Percentiles rank a stretch among this genome's conserved stretches.
Evolutionary conservation across 768 basidiomycete species (phyloP).

Genomic region (Trametes gibbosa): DNA sequence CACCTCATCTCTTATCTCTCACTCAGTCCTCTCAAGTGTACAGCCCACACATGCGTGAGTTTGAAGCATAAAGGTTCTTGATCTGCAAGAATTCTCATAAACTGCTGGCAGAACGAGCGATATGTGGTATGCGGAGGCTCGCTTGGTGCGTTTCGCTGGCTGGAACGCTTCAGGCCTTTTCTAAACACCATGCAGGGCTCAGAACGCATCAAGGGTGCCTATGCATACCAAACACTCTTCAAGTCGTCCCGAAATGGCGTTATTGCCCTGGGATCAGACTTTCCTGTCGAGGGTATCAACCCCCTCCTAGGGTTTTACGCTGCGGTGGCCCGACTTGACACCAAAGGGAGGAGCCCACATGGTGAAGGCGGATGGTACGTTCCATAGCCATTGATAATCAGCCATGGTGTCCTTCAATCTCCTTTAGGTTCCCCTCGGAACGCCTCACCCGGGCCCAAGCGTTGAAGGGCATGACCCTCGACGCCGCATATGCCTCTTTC

Average conservation of each 20-base stretch:
- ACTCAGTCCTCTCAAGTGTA: constrained; percentile 85
- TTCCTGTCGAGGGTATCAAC: constrained; percentile 90
- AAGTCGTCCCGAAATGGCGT: constrained; percentile 52
- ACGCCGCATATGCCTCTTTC: constrained; percentile 87
- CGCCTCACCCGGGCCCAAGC: constrained; percentile 79
- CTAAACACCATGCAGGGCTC: constrained; percentile 51
- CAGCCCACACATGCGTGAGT: constrained; percentile 90
- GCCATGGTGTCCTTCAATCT: neutral
- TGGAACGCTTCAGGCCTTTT: neutral
- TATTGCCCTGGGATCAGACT: constrained; percentile 88
- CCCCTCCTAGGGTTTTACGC: constrained; percentile 91
- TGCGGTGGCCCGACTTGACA: constrained; percentile 70
- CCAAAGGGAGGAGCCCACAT: constrained; percentile 76
- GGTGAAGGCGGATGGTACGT: constrained; percentile 79
- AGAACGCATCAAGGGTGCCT: constrained; percentile 81
- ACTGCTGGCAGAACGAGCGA: constrained; percentile 62
- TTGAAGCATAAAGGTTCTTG: neutral
- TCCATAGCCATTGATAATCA: neutral
- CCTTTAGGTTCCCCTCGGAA: constrained; percentile 67
- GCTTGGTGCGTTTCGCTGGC: constrained; percentile 49
- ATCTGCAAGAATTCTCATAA: neutral
- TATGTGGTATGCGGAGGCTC: constrained; percentile 88
- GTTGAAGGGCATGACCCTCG: constrained; percentile 86
- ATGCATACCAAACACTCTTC: constrained; percentile 82
- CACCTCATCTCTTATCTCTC: neutral